Percentiles rank a stretch among this genome's conserved stretches.
Conservation (phyloP, 2,329 filamentous ascomycete species). For the Chrysosporium queenslandicum region DNA sequence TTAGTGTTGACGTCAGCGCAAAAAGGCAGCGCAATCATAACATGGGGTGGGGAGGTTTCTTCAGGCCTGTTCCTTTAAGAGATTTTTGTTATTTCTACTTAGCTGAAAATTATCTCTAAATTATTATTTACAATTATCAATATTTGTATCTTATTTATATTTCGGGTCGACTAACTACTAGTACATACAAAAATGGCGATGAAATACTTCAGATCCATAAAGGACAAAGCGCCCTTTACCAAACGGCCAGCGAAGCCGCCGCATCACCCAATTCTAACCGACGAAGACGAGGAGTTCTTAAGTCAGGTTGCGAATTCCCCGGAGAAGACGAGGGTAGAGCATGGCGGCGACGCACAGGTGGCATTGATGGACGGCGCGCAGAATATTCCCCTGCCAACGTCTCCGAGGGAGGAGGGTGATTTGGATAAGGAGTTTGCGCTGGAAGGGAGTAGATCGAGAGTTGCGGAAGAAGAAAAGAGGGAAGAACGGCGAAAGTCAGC, state of each 20-base stretch:
- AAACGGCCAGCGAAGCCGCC: slow-evolving; percentile 25
- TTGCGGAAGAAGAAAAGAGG: slow-evolving; percentile 30
- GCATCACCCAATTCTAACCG: slow-evolving; percentile 44
- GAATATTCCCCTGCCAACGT: slow-evolving; percentile 42
- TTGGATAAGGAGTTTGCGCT: slow-evolving; percentile 17
- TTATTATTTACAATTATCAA: too few species aligned
- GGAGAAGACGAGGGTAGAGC: slow-evolving; percentile 4
- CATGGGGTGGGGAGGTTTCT: too few species aligned
- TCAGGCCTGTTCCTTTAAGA: too few species aligned
- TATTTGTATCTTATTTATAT: too few species aligned
- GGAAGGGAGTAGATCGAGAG: slow-evolving; percentile 21
- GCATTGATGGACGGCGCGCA: slow-evolving; percentile 39
- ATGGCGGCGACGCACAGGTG: slow-evolving; percentile 37
- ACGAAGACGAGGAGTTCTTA: slow-evolving; percentile 53
- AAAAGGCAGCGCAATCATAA: too few species aligned
- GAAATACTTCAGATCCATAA: slow-evolving; percentile 38
- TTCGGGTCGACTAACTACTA: too few species aligned
- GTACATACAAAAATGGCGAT: slow-evolving; percentile 22
- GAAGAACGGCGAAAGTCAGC: slow-evolving; percentile 19
- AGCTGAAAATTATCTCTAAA: too few species aligned
- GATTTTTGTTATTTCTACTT: too few species aligned
- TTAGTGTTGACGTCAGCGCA: background rate
- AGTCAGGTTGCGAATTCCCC: slow-evolving; percentile 33
- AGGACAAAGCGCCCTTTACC: slow-evolving; percentile 29
- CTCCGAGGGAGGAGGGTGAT: slow-evolving; percentile 37